These are phyloP conservation scores for Crithidia acanthocephali DNA, from an alignment of 208 protist genomes.

Conservation along the genomic window DNA sequence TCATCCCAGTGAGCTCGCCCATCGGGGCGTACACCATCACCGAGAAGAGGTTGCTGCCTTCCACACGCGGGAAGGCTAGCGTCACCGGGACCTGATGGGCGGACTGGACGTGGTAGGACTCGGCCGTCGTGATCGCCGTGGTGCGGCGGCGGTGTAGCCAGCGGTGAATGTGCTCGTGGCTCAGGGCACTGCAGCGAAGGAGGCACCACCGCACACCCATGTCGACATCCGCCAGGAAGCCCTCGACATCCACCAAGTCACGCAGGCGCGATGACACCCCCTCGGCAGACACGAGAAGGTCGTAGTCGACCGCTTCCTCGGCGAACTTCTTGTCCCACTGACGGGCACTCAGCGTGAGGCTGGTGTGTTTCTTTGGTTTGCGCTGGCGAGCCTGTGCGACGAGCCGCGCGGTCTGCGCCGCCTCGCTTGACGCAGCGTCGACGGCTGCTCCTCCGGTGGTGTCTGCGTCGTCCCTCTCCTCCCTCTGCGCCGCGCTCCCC, in stretches of 20 bases:
- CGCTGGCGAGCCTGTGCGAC: slow-evolving; percentile 18
- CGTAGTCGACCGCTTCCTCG: slow-evolving; percentile 77
- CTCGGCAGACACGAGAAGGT: slow-evolving; percentile 84
- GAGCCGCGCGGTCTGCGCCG: slow-evolving; percentile 16
- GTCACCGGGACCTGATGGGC: slow-evolving; percentile 61
- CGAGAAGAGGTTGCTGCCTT: slow-evolving; percentile 67
- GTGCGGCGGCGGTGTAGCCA: slow-evolving; percentile 74
- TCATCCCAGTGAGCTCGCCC: slow-evolving; percentile 54
- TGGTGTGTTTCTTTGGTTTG: slow-evolving; percentile 46
- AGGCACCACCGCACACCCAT: slow-evolving; percentile 82
- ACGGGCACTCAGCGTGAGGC: slow-evolving; percentile 70
- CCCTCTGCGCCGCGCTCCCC: slow-evolving; percentile 40
- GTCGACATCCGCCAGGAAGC: slow-evolving; percentile 75
- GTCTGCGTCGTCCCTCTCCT: neutral
- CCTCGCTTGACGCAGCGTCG: neutral
- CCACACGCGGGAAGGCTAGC: slow-evolving; percentile 75
- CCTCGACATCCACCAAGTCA: slow-evolving; percentile 85
- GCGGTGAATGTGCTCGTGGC: slow-evolving; percentile 77
- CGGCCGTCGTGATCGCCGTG: slow-evolving; percentile 29
- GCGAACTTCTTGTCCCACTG: slow-evolving; percentile 81
- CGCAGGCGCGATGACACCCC: slow-evolving; percentile 83
- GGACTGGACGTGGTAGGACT: slow-evolving; percentile 58
- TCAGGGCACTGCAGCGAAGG: slow-evolving; percentile 51
- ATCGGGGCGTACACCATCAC: slow-evolving; percentile 84
- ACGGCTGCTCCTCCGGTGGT: neutral